Evolutionary conservation across 192 early-diverging fungal genomes (phyloP), one percentile per base, ranked within the genome.

Genomic region (Coemansia sp.): DNA sequence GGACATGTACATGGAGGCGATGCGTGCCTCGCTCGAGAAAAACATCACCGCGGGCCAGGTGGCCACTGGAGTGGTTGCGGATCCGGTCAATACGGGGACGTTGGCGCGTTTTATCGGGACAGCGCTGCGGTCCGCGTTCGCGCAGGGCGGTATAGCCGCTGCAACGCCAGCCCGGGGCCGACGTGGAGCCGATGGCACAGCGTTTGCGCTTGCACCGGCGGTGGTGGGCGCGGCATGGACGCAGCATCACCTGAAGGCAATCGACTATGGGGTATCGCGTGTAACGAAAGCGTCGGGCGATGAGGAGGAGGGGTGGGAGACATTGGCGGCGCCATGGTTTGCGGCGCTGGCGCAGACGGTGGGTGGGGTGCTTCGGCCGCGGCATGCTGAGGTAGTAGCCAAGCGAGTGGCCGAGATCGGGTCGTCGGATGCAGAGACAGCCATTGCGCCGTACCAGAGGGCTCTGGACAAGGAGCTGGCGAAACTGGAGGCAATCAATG

Each of bases 261-360:
- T 79, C 20, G 62, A 60, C 25, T 65, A 40, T 47, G 70, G 65
- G 1, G 45, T 79, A 2, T n/a, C 47, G 0, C 55, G 25, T 13
- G 57, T 54, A 22, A 40, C 36, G 2, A 30, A 30, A 17, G 52
- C 30, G 29, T 30, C 52, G n/a, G 44, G 54, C 9, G 23, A 28
- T 33, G 25, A 54, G 48, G 62, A 68, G 34, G 58, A 36, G 38
- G 25, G 22, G 22, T 78, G 75, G 74, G 74, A 70, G 27, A 30
- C 57, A 1, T 22, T 44, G 4, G 74, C 55, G 5, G 61, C 42
- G n/a, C 67, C 72, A 1, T 80, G 77, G 77, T 81, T 81, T 65
- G 69, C 41, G 3, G 78, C 78, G 17, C 57, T 81, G 37, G 57
- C 55, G 9, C 72, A 81, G 47, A 81, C 73, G 1, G 73, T 81